Conservation (phyloP, 345 rosid genomes). For the Crucihimalaya himalaica region DNA sequence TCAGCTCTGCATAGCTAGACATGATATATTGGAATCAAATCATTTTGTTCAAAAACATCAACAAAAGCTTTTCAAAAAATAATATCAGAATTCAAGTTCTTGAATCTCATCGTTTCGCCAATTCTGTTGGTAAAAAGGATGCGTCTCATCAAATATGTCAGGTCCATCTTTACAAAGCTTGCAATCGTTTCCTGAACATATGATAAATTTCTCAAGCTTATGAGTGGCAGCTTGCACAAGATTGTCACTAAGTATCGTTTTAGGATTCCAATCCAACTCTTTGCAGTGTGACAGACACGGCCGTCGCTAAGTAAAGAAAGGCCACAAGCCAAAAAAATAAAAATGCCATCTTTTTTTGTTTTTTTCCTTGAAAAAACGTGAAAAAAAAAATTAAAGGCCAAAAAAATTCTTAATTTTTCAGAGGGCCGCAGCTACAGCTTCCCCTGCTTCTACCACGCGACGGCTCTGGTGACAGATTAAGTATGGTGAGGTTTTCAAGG, state of each 20-base stretch:
- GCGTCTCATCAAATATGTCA: not conserved
- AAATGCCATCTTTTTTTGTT: too few species aligned
- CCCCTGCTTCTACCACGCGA: too few species aligned
- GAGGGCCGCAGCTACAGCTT: too few species aligned
- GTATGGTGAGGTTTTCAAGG: not conserved
- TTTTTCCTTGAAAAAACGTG: too few species aligned
- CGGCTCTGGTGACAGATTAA: conserved; percentile 26
- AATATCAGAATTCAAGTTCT: conserved; percentile 12
- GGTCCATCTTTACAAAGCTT: not conserved
- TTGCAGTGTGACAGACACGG: conserved; percentile 22
- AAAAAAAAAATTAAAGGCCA: too few species aligned
- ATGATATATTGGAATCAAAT: too few species aligned
- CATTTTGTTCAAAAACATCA: not conserved
- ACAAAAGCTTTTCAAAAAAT: not conserved
- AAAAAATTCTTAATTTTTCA: too few species aligned
- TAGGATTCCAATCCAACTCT: not conserved
- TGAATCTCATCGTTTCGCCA: conserved; percentile 17
- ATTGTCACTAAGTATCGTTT: not conserved
- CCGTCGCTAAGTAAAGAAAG: too few species aligned
- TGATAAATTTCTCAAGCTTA: conserved; percentile 13
- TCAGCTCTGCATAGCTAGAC: too few species aligned
- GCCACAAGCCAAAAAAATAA: too few species aligned
- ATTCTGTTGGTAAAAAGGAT: not conserved
- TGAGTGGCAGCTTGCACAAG: not conserved
- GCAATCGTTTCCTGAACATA: not conserved